These are phyloP conservation scores for Paraphoma chrysanthemicola DNA, from an alignment of 2,329 filamentous ascomycete species.

Conservation along the genomic window DNA sequence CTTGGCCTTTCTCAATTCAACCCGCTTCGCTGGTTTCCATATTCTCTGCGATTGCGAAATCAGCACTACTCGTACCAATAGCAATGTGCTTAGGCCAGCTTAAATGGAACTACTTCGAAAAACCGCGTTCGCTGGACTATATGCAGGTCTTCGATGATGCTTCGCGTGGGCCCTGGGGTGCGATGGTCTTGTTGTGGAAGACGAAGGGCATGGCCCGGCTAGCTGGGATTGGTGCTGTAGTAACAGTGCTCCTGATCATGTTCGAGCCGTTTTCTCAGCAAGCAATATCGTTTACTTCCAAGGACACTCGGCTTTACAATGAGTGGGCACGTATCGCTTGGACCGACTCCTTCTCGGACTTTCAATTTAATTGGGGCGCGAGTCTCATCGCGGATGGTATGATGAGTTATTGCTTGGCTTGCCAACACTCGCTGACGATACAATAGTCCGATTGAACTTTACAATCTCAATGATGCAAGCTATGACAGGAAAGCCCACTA, in stretches of 20 bases:
- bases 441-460: background rate
- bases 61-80: constrained; percentile 33
- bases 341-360: background rate
- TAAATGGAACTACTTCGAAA: constrained; percentile 34
- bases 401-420: background rate
- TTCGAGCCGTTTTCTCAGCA: constrained; percentile 1
- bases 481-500: background rate
- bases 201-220: background rate
- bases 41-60: constrained; percentile 24
- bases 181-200: constrained; percentile 3
- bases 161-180: constrained; percentile 30
- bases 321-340: background rate
- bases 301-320: background rate
- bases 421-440: background rate
- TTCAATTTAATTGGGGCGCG: background rate
- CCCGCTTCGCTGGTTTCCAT: constrained; percentile 6
- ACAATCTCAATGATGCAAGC: constrained; percentile 3
- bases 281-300: background rate
- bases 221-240: background rate
- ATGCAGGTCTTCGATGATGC: constrained; percentile 36
- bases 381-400: background rate
- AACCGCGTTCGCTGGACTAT: constrained; percentile 20
- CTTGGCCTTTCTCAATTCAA: constrained; percentile 11
- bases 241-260: background rate
- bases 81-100: constrained; percentile 39